These are phyloP conservation scores for Zopfia rhizophila DNA, from an alignment of 2,329 filamentous ascomycete species.

Conservation along the genomic window DNA sequence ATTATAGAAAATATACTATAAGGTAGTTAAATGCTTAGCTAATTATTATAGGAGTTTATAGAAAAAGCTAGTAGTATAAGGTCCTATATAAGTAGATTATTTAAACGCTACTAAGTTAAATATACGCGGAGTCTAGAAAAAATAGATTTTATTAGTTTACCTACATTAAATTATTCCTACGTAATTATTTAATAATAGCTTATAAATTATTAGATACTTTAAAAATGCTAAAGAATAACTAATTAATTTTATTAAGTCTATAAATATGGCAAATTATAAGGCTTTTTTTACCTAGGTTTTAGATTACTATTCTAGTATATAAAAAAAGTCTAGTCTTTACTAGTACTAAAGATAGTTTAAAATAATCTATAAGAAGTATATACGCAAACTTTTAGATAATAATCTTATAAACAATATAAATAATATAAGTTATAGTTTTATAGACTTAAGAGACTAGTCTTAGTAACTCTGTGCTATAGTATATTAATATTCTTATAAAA, in stretches of 20 bases:
- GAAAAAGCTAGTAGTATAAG: conserved; percentile 3
- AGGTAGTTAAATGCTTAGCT: no score
- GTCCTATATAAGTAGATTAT: conserved; percentile 1
- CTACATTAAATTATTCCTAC: no score
- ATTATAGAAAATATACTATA: no score
- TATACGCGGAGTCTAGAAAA: no score
- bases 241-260: background rate
- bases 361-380: conserved; percentile 6
- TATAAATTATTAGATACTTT: conserved; percentile 4
- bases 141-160: no score
- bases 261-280: conserved; percentile 8
- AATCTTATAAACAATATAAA: conserved; percentile 5
- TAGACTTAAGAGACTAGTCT: background rate
- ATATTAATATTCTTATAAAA: conserved; percentile 3
- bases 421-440: background rate
- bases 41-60: conserved; percentile 4
- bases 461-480: conserved; percentile 3
- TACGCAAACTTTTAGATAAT: background rate
- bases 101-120: background rate
- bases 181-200: conserved; percentile 4
- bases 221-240: conserved; percentile 4
- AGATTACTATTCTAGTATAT: background rate
- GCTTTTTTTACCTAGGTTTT: conserved; percentile 2
- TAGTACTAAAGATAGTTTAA: conserved; percentile 1
- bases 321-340: background rate